phyloP scores from a whole-genome alignment of 345 rosid genomes.

The Rubroshorea leprosula region DNA sequence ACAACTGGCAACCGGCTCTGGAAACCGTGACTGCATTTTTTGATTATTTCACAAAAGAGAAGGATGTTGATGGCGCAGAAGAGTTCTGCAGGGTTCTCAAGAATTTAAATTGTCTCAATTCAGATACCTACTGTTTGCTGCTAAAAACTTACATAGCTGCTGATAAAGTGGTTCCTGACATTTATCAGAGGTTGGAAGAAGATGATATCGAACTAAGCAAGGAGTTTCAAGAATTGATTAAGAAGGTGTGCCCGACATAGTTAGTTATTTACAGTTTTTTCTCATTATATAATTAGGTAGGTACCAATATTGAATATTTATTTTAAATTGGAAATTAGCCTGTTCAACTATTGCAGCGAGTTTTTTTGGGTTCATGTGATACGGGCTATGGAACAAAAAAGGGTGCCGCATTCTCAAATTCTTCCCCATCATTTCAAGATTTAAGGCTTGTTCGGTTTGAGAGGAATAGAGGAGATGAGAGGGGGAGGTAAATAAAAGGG shows the following conservation, averaged over 20 bases:
- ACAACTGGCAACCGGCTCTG: conserved; percentile 38
- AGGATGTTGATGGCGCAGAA: conserved; percentile 62
- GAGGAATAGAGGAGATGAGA: too few relatives aligned
- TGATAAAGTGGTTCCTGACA: conserved; percentile 48
- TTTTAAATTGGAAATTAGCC: too few relatives aligned
- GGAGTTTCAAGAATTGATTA: conserved; percentile 50
- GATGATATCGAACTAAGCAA: too few relatives aligned
- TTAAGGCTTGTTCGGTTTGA: too few relatives aligned
- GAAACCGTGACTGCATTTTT: conserved; percentile 35
- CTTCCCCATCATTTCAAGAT: too few relatives aligned
- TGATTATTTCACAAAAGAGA: conserved; percentile 33
- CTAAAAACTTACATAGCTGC: conserved; percentile 55
- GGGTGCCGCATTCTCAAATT: too few relatives aligned
- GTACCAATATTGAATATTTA: too few relatives aligned
- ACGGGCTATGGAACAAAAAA: too few relatives aligned
- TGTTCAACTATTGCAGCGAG: too few relatives aligned
- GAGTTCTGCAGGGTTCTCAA: conserved; percentile 40
- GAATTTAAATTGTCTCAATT: conserved; percentile 26
- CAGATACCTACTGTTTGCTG: conserved; percentile 29
- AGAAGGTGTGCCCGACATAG: conserved; percentile 30
- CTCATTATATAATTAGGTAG: background rate
- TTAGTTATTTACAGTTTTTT: background rate
- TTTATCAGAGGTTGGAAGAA: conserved; percentile 44
- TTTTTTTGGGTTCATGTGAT: too few relatives aligned
- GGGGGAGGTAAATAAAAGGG: too few relatives aligned